Evolutionary conservation across 2,329 filamentous ascomycete species (phyloP), one percentile per base, ranked within the genome.

Genomic region (Xylaria sp.): DNA sequence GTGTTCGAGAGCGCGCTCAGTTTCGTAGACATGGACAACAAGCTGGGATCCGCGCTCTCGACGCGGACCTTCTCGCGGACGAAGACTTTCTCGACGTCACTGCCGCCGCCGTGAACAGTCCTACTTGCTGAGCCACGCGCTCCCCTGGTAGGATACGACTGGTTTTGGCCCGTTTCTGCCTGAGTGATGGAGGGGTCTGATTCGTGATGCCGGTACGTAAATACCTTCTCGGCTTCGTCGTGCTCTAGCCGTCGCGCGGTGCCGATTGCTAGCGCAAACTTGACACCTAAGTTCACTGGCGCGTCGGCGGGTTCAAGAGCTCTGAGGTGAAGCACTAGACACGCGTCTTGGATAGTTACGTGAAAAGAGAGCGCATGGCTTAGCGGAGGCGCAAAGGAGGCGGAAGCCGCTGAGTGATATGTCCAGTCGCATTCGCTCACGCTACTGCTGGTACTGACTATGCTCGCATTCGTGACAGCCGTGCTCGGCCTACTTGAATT

Each of bases 41-140:
- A 74, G 69, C 88, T 93, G 1, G 94, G 94, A 75, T 98, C 93
- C 57, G 93, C 91, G 70, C 87, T 94, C 76, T 97, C 93, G 1
- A 97, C 89, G 40, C 90, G 84, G 4, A 97, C 86, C 79, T 97
- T 97, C 75, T 97, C 94, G 68, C 89, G 87, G 46, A 98, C 94
- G 66, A 87, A 89, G 2, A 97, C 93, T 3, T 44, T 58, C 63
- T 95, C 87, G 2, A 77, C 74, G 31, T 75, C 63, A 35, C 72
- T 70, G 15, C 68, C 67, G 9, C 54, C 58, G 1, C 49, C 40
- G 5, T 31, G 5, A n/a, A 15, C 31, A 21, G 43, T 46, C 25
- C 31, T 62, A 35, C 62, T 63, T 29, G 60, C 53, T 21, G 47
- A 33, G 53, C 48, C 51, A 25, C 58, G 65, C 21, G 54, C 33